Base-by-base conservation (phyloP, 345 rosid genomes). In the Eucalyptus cloeziana region DNA sequence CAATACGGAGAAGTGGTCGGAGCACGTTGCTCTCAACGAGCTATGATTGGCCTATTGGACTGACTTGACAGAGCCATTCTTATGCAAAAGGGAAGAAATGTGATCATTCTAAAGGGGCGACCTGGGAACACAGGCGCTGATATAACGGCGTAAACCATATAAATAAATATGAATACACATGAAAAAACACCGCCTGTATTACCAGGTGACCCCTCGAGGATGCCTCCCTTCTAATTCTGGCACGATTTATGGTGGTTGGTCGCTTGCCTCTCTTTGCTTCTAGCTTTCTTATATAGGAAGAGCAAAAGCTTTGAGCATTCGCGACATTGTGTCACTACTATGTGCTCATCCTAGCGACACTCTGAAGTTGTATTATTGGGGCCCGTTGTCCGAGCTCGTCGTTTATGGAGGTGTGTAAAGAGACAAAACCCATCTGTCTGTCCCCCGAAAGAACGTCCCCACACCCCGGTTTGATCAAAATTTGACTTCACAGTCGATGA, bases 1-100 rank as follows among this genome's bases (percentile, higher is more conserved):
- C 30, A 1, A 40, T 22, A 3, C 4, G 1, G 30, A 76, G 47
- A 76, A 76, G 27, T 10, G 1, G 30, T 11, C 3, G 2, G 5
- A 21, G 16, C 47, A 1, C 2, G 16, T 25, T 24, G 30, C 30
- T 76, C 30, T 76, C 15, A 13, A 71, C 5, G 4, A 21, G 8
- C 14, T 19, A 22, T 37, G 22, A 24, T 21, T 21, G 27, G 14
- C 45, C 3, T 71, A 19, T 37, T 40, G 3, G 1, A 76, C 3
- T 37, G 8, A 37, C 5, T 24, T 10, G 27, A 31, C 7, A 10
- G 0, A 19, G 33, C 54, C 1, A 85, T 45, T n/a, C 7, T 1
- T 17, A 13, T 17, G 52, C 33, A 27, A 5, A 85, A 27, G 37
- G 52, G 7, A 49, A 27, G 13, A 21, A 19, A 49, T 43, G 3